These are phyloP conservation scores for Catharanthus roseus DNA, from an alignment of 257 asterid genomes.

Conservation along the genomic window DNA sequence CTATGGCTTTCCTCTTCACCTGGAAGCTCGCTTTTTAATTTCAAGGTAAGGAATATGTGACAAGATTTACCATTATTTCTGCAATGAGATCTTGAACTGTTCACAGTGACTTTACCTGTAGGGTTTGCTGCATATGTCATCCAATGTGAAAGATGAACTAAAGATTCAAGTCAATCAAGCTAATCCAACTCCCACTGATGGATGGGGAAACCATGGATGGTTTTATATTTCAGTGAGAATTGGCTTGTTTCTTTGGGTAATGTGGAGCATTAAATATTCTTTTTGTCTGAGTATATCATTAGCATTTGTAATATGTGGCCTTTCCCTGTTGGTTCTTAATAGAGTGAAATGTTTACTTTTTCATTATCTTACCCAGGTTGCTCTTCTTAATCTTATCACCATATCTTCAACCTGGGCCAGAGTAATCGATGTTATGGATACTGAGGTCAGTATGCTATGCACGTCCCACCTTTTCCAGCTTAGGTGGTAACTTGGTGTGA, in stretches of 20 bases:
- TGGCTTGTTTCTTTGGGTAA: constrained; percentile 93
- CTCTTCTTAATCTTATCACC: constrained; percentile 92
- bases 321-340: not conserved
- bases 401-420: constrained; percentile 99
- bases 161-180: constrained; percentile 50
- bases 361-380: constrained; percentile 51
- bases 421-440: constrained; percentile 91
- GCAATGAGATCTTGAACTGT: not conserved
- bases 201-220: constrained; percentile 76
- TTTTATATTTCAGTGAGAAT: constrained; percentile 75
- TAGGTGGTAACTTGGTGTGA: not conserved
- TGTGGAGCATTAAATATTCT: constrained; percentile 10
- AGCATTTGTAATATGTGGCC: not conserved
- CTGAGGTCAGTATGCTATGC: constrained; percentile 59
- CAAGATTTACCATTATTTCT: not conserved
- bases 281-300: constrained; percentile 6
- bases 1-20: constrained; percentile 76
- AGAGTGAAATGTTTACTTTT: not conserved
- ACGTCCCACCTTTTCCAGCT: not conserved
- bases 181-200: constrained; percentile 36
- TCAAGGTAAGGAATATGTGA: constrained; percentile 46
- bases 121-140: constrained; percentile 45
- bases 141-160: constrained; percentile 56
- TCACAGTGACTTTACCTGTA: constrained; percentile 21
- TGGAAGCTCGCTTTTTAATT: constrained; percentile 42